Conservation (phyloP, 2,329 filamentous ascomycete genomes). For the Pseudogymnoascus sp. region DNA sequence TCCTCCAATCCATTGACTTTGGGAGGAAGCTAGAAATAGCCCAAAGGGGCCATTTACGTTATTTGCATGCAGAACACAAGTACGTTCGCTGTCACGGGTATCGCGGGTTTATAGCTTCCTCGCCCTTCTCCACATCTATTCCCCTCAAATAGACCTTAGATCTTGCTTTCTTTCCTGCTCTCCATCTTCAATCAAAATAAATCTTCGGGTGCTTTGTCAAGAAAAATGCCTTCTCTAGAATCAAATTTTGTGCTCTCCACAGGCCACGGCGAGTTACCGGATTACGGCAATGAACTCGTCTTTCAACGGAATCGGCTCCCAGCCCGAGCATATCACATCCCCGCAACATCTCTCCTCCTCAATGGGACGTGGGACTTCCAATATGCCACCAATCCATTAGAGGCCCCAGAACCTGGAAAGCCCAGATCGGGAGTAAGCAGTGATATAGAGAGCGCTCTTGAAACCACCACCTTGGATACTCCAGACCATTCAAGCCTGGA, state of each 20-base stretch:
- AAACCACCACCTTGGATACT: background rate
- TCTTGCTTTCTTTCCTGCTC: background rate
- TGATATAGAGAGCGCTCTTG: conserved; percentile 11
- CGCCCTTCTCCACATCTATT: background rate
- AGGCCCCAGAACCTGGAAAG: conserved; percentile 36
- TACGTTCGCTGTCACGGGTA: background rate
- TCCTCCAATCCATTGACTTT: background rate
- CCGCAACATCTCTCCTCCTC: conserved; percentile 41
- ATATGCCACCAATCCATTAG: conserved; percentile 38
- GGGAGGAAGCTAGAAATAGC: background rate
- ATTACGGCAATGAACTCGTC: conserved; percentile 45
- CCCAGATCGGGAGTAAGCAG: conserved; percentile 21
- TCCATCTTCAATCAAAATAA: background rate
- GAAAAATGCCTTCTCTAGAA: background rate
- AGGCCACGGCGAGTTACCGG: conserved; percentile 30
- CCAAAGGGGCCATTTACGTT: background rate
- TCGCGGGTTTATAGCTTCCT: background rate
- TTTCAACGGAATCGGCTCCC: conserved; percentile 48
- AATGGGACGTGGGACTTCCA: conserved; percentile 54
- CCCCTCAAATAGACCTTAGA: background rate
- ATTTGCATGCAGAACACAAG: background rate
- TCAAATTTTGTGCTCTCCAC: conserved; percentile 1
- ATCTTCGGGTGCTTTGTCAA: background rate
- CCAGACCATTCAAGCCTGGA: background rate
- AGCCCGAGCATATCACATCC: conserved; percentile 46